Base-by-base conservation (phyloP, 768 basidiomycete genomes). In the Lentinula edodes region DNA sequence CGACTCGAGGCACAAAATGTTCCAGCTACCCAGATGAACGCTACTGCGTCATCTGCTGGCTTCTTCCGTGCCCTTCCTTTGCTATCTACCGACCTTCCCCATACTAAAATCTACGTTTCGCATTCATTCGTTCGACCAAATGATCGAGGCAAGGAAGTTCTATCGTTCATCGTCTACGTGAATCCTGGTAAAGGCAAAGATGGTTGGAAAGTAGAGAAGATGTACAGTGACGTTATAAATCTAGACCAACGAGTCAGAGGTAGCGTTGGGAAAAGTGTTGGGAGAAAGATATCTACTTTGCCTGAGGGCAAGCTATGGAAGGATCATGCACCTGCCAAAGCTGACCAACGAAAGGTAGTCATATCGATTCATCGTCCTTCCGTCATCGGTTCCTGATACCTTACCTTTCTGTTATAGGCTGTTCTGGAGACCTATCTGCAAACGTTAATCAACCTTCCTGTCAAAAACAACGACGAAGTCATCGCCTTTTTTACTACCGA, bases 241-340 rank as follows among this genome's bases (percentile, higher is more conserved):
- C 77, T 99, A 43, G 97, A 99, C 69, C 82, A 87, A 63, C 82
- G 88, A 28, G 81, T 98, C 56, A 84, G 91, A 58, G 73, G 72
- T 51, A 85, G 80, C 55, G 82, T 86, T 16, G 86, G 87, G 13
- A 89, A 87, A 71, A 83, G 82, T 54, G 77, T 90, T 18, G 83
- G 80, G 46, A 95, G 94, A 78, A 91, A 84, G 74, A 86, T 98
- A 52, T 86, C 80, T 18, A 79, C 74, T 58, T 73, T 99, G 61
- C 97, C 97, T 1, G 97, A 99, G 71, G 91, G 92, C 28, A 90
- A 89, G 73, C 77, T 97, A 8, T 98, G 96, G 91, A 95, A 87
- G 73, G 97, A 98, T 75, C 94, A 96, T 72, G 95, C 95, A 0
- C 96, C 96, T 35, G 93, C 92, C 34, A 95, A 91, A 78, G 92